phyloP scores from a whole-genome alignment of 2,329 filamentous ascomycete species.

The Pestalotiopsis sp. region DNA sequence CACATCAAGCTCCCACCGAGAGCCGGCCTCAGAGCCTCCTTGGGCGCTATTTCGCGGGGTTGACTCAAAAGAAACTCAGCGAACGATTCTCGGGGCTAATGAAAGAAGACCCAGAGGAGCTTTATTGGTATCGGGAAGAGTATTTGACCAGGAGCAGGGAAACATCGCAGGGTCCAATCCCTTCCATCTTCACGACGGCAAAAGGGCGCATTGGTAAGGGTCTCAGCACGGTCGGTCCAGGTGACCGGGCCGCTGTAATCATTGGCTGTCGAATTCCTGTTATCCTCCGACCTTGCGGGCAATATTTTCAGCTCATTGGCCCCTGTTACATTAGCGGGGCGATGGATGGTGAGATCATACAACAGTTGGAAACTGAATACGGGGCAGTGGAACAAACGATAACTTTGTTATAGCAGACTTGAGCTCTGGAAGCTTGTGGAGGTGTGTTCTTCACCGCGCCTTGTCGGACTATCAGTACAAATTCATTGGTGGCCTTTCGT shows the following conservation, averaged over 20 bases:
- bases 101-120: neutral
- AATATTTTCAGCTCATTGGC: neutral
- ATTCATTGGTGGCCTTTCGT: too few species aligned
- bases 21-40: neutral
- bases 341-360: neutral
- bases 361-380: neutral
- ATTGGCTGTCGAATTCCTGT: constrained; percentile 1
- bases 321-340: constrained; percentile 1
- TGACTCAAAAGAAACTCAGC: neutral
- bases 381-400: neutral
- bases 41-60: neutral
- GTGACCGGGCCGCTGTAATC: neutral
- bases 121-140: constrained; percentile 1
- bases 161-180: neutral
- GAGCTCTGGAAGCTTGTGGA: too few species aligned
- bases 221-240: neutral
- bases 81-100: neutral
- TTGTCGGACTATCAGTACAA: too few species aligned
- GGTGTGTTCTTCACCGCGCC: too few species aligned
- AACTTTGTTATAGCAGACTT: neutral
- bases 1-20: too few species aligned
- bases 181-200: neutral
- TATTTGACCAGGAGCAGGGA: neutral
- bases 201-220: neutral
- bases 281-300: neutral